Percentiles rank a stretch among this genome's conserved stretches.
Evolutionary conservation across 208 protist genomes (phyloP).

Genomic region (Leishmania lainsoni): DNA sequence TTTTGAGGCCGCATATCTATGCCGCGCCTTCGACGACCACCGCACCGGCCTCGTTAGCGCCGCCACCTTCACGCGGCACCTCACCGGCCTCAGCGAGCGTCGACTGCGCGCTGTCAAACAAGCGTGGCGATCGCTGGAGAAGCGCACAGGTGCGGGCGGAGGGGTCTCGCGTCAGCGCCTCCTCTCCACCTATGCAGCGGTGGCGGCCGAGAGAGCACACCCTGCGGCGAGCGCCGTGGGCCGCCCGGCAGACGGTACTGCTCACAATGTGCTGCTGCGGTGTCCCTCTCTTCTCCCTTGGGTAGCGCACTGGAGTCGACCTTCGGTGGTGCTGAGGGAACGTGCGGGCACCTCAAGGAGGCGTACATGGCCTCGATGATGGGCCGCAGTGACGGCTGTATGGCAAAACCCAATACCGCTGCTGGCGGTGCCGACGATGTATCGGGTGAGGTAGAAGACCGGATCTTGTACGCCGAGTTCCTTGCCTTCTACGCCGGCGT

Average conservation of each 20-base stretch:
- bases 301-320: conserved; percentile 17
- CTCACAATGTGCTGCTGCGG: background rate
- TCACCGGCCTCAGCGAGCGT: conserved; percentile 73
- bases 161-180: conserved; percentile 40
- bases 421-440: background rate
- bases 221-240: background rate
- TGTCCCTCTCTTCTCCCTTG: background rate
- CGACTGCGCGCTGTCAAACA: conserved; percentile 66
- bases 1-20: conserved; percentile 72
- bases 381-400: background rate
- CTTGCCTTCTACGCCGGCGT: conserved; percentile 80
- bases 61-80: conserved; percentile 73
- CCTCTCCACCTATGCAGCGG: conserved; percentile 27
- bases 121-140: conserved; percentile 60
- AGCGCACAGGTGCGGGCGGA: conserved; percentile 29
- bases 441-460: conserved; percentile 7
- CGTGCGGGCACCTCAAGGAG: conserved; percentile 14
- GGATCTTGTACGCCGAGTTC: conserved; percentile 62
- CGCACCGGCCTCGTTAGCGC: conserved; percentile 54
- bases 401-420: background rate
- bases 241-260: background rate
- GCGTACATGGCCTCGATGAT: conserved; percentile 20
- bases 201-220: background rate
- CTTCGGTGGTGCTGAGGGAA: conserved; percentile 12
- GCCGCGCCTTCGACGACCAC: conserved; percentile 71